phyloP scores from a whole-genome alignment of 2,329 filamentous ascomycete genomes.

The Aspergillus persii region DNA sequence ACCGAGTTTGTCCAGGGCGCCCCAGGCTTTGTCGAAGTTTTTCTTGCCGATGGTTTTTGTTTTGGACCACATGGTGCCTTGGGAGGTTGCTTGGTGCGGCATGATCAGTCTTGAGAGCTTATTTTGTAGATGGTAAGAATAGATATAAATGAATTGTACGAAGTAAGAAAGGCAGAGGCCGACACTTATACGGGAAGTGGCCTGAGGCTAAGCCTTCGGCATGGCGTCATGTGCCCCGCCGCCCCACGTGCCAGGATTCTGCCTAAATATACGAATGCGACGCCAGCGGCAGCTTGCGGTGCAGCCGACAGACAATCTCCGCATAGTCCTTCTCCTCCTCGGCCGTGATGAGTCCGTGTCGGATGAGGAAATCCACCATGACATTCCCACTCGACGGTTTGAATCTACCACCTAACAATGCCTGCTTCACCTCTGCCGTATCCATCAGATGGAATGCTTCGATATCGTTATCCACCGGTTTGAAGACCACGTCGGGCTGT shows the following conservation, averaged over 20 bases:
- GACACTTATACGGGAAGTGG: neutral
- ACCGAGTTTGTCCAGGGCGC: conserved; percentile 65
- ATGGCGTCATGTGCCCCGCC: neutral
- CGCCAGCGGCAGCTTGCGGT: conserved; percentile 10
- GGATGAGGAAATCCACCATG: conserved; percentile 10
- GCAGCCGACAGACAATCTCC: conserved; percentile 9
- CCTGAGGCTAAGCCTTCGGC: neutral
- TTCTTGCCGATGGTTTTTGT: conserved; percentile 55
- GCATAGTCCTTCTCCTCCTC: conserved; percentile 5
- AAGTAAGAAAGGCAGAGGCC: no score
- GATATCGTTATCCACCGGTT: conserved; percentile 7
- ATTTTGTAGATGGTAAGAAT: no score
- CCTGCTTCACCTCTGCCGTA: conserved; percentile 2
- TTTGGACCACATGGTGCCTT: conserved; percentile 51
- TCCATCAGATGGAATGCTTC: conserved; percentile 6
- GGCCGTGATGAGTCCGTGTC: conserved; percentile 8
- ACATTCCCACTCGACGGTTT: conserved; percentile 7
- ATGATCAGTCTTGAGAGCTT: neutral
- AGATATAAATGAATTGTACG: no score
- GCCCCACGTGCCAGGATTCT: neutral
- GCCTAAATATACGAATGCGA: neutral
- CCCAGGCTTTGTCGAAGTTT: conserved; percentile 73
- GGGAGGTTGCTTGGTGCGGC: neutral
- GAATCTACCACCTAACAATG: conserved; percentile 1
- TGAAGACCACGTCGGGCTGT: neutral